Percentiles rank a stretch among this genome's conserved stretches.
These are phyloP conservation scores for Schizophyllum commune DNA, from an alignment of 1,284 basidiomycete genomes.

Conservation along the genomic window DNA sequence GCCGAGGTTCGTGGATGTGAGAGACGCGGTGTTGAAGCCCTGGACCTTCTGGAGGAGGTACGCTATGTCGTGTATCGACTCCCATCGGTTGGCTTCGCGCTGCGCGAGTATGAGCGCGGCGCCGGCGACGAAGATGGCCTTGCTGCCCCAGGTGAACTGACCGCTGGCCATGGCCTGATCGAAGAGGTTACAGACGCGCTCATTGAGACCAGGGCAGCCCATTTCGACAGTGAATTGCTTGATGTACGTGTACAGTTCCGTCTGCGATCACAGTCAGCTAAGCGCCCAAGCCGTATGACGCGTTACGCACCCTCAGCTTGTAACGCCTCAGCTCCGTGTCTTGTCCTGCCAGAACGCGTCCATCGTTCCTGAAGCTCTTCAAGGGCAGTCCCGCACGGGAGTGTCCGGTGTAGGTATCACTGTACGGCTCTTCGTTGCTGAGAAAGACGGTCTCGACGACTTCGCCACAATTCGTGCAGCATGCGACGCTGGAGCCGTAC, in stretches of 20 bases:
- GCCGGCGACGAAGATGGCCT: conserved; percentile 56
- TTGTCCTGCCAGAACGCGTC: not conserved
- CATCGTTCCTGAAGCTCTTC: not conserved
- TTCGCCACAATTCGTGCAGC: not conserved
- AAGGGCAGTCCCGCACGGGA: not conserved
- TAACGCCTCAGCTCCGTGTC: not conserved
- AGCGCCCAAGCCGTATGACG: not conserved
- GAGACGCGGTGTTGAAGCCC: conserved; percentile 21
- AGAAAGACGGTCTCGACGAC: not conserved
- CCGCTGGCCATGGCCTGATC: conserved; percentile 51
- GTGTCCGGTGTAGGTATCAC: not conserved
- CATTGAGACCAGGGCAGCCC: conserved; percentile 43
- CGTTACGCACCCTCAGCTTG: not conserved
- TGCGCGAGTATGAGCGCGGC: conserved; percentile 60
- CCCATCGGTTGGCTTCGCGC: conserved; percentile 57
- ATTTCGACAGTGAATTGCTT: conserved; percentile 47
- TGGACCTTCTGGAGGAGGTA: conserved; percentile 44
- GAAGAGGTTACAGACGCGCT: conserved; percentile 58
- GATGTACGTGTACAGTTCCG: conserved; percentile 55
- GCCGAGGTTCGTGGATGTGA: conserved; percentile 42
- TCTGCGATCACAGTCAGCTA: conserved; percentile 26
- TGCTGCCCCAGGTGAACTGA: conserved; percentile 59
- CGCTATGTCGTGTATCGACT: conserved; percentile 59
- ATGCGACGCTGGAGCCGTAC: not conserved
- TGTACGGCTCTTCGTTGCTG: not conserved